Evolutionary conservation across 345 rosid genomes (phyloP).

Genomic region (Eucalyptus urophylla): DNA sequence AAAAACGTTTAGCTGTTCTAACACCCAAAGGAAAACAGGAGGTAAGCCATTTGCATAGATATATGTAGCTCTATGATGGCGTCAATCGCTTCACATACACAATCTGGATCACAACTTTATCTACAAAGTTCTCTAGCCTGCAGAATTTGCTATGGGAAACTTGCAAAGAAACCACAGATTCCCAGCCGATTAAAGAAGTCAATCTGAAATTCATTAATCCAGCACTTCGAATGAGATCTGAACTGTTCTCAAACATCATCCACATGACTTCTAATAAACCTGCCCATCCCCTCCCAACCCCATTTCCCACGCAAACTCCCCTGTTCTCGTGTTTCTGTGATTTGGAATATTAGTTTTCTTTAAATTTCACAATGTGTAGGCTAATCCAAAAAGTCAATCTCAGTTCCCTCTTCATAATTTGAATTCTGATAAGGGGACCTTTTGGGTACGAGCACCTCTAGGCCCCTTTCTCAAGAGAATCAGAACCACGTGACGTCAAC

Average conservation of each 20-base stretch:
- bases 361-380: background rate
- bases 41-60: too few species aligned
- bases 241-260: background rate
- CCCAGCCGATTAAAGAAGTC: background rate
- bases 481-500: background rate
- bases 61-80: too few species aligned
- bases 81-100: background rate
- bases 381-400: background rate
- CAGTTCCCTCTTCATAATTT: background rate
- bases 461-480: background rate
- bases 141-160: background rate
- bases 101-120: background rate
- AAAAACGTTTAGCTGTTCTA: too few species aligned
- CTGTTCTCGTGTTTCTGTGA: background rate
- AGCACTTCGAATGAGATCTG: background rate
- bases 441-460: background rate
- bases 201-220: background rate
- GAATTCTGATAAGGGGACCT: background rate
- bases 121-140: background rate
- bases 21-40: too few species aligned
- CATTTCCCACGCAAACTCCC: background rate
- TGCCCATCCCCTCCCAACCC: background rate
- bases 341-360: background rate
- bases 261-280: background rate
- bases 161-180: background rate